Conservation (phyloP, 2,329 filamentous ascomycete genomes). For the Ophiostoma montium region DNA sequence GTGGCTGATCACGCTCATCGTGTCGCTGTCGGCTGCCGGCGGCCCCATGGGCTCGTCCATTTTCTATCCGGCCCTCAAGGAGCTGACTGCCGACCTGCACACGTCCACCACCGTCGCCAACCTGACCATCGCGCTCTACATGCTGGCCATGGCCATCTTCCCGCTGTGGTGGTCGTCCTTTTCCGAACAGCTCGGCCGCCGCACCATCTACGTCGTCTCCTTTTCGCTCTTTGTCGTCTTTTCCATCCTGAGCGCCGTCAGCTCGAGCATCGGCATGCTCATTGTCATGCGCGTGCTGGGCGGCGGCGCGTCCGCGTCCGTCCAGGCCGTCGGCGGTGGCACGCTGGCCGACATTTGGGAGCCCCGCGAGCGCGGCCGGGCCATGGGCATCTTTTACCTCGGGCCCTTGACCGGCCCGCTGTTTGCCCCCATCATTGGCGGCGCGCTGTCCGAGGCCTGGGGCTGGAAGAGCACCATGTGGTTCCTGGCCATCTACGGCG, state of each 20-base stretch:
- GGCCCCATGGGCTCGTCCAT: constrained; percentile 77
- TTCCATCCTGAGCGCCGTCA: constrained; percentile 54
- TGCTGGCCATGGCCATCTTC: constrained; percentile 72
- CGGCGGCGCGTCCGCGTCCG: constrained; percentile 65
- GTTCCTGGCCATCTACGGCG: constrained; percentile 61
- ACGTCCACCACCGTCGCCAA: constrained; percentile 55
- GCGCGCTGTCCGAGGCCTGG: constrained; percentile 51
- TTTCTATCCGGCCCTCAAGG: constrained; percentile 58
- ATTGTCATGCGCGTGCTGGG: constrained; percentile 58
- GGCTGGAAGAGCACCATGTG: constrained; percentile 68
- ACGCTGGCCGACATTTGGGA: constrained; percentile 77
- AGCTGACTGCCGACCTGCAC: constrained; percentile 48
- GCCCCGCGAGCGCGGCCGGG: constrained; percentile 52
- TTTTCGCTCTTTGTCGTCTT: constrained; percentile 61
- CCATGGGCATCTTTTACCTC: constrained; percentile 76
- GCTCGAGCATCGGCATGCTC: constrained; percentile 58
- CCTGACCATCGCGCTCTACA: constrained; percentile 63
- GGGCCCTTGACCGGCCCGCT: constrained; percentile 64
- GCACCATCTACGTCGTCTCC: constrained; percentile 64
- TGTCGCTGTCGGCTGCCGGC: constrained; percentile 62
- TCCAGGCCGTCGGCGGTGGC: constrained; percentile 71
- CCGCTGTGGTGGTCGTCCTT: constrained; percentile 81
- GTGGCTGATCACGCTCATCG: constrained; percentile 69
- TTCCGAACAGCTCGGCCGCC: constrained; percentile 56
- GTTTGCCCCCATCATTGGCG: constrained; percentile 63